Base-by-base conservation (phyloP, 306 rosid genomes). In the Castanea crenata region DNA sequence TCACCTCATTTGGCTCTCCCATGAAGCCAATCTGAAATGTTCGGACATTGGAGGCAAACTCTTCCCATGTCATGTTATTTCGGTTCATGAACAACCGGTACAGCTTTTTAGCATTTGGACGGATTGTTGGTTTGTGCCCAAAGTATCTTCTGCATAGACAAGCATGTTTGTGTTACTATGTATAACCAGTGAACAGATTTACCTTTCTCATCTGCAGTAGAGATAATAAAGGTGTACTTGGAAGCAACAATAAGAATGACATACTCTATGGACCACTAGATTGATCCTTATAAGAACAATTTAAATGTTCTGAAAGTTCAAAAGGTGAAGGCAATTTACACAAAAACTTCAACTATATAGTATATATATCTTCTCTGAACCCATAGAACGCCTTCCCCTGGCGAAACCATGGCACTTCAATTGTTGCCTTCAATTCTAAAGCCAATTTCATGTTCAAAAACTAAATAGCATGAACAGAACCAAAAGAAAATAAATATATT, bases 1-100 rank as follows among this genome's bases (percentile, higher is more conserved):
- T 92, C 55, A 92, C 75, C 85, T 92, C 98, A 80, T 89, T 88
- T 74, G 98, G 97, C 81, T 89, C 93, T 65, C 98, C 98, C 97
- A 91, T 89, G 89, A 87, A 94, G 29, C 97, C 97, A n/a, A 83
- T 79, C 86, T 94, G 98, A 80, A 58, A 56, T 19, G 87, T 85
- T 83, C 85, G 90, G 81, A 92, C 88, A 38, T 77, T 67, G 64
- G 93, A 87, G 11, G 92, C 83, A 81, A 94, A 94, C 74, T 89
- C 91, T 77, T 84, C 92, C 98, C 98, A 94, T 4, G 91, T 89
- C 83, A 81, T 91, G 80, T 86, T 87, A 25, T 78, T 62, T 75
- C 76, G 85, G 56, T 85, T 82, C 81, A 79, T 52, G 79, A 94
- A 91, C 76, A 92, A 46, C 55, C 34, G 76, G 82, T 84, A 85